phyloP scores from a whole-genome alignment of 805 yeast species.

The Soucietia sequanensis region DNA sequence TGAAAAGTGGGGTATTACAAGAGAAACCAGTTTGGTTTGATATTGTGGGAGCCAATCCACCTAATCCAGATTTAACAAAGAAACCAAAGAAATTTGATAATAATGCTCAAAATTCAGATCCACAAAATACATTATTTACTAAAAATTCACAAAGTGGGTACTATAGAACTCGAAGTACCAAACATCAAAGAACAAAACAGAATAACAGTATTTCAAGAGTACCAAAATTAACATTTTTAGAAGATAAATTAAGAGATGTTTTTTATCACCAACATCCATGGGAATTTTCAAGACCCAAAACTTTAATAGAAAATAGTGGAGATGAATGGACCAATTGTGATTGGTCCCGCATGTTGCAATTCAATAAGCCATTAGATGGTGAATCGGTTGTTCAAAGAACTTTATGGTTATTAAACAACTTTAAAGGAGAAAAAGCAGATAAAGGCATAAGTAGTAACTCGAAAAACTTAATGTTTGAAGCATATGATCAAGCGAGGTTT shows the following conservation, averaged over 20 bases:
- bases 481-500: constrained; percentile 82
- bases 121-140: constrained; percentile 18
- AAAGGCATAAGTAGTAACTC: constrained; percentile 16
- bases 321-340: constrained; percentile 55
- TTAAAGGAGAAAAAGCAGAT: constrained; percentile 12
- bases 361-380: constrained; percentile 77
- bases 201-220: constrained; percentile 45
- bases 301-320: constrained; percentile 73
- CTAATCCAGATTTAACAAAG: constrained; percentile 59
- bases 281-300: constrained; percentile 92
- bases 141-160: constrained; percentile 16
- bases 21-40: constrained; percentile 87
- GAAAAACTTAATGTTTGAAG: constrained; percentile 47
- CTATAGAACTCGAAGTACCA: constrained; percentile 49
- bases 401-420: constrained; percentile 29
- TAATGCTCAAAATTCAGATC: constrained; percentile 27
- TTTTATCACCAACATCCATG: constrained; percentile 96
- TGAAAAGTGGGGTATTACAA: constrained; percentile 66
- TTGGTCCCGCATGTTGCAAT: constrained; percentile 79
- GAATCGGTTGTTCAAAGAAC: constrained; percentile 57
- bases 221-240: constrained; percentile 56
- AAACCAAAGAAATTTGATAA: constrained; percentile 33
- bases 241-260: constrained; percentile 78
- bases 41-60: constrained; percentile 82
- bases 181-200: constrained; percentile 34